These are phyloP conservation scores for Davidsoniella virescens DNA, from an alignment of 2,329 filamentous ascomycete species.

Conservation along the genomic window DNA sequence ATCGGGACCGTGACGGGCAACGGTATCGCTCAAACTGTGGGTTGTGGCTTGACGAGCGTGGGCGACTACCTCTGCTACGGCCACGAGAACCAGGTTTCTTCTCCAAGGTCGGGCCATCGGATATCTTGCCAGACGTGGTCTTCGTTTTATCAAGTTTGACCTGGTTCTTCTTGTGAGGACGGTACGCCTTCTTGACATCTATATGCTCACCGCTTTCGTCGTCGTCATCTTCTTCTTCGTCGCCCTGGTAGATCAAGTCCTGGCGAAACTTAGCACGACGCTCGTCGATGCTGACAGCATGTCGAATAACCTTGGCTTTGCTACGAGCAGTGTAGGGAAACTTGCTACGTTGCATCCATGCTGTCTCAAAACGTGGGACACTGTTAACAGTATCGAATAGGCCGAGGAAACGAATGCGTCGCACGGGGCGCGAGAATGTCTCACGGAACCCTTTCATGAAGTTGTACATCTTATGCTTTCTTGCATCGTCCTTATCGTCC, in stretches of 20 bases:
- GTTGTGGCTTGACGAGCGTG: conserved; percentile 4
- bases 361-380: conserved; percentile 58
- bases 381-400: conserved; percentile 74
- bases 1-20: conserved; percentile 22
- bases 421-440: conserved; percentile 62
- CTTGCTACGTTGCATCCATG: conserved; percentile 63
- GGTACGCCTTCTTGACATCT: neutral
- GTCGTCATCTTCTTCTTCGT: conserved; percentile 1
- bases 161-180: neutral
- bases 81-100: neutral
- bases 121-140: conserved; percentile 8
- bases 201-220: conserved; percentile 1
- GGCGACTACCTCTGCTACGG: neutral
- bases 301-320: conserved; percentile 45
- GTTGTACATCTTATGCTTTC: conserved; percentile 43
- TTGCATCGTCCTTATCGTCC: conserved; percentile 27
- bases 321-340: conserved; percentile 51
- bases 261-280: conserved; percentile 56
- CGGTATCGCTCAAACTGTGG: conserved; percentile 13
- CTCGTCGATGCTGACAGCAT: conserved; percentile 57
- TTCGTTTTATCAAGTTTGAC: neutral
- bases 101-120: neutral
- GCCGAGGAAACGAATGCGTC: conserved; percentile 58
- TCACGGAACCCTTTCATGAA: conserved; percentile 70
- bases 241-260: conserved; percentile 44